These are phyloP conservation scores for Paecilomyces sp. DNA, from an alignment of 2,329 filamentous ascomycete species.

Conservation along the genomic window DNA sequence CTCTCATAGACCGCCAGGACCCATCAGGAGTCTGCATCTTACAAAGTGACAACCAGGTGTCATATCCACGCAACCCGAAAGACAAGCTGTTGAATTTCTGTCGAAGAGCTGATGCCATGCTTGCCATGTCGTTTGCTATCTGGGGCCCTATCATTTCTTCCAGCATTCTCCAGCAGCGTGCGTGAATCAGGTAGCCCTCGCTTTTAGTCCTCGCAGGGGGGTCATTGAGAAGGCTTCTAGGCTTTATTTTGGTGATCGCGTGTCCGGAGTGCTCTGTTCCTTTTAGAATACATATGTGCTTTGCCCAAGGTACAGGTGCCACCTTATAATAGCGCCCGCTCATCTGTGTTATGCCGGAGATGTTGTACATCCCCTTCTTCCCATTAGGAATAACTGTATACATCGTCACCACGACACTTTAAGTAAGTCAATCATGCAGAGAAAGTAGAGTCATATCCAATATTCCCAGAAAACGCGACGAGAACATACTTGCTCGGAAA, in stretches of 20 bases:
- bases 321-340: not conserved
- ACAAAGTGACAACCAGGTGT: not conserved
- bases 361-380: not conserved
- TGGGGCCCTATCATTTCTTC: not conserved
- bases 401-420: too few species aligned
- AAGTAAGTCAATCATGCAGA: too few species aligned
- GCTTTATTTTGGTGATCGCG: not conserved
- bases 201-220: not conserved
- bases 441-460: too few species aligned
- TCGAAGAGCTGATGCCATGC: not conserved
- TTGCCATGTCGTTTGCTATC: not conserved
- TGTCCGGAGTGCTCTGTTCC: too few species aligned
- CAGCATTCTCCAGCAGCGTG: not conserved
- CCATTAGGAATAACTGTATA: too few species aligned
- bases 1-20: not conserved
- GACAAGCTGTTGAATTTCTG: not conserved
- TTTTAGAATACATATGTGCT: not conserved
- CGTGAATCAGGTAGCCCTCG: not conserved
- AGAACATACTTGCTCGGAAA: not conserved
- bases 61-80: not conserved
- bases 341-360: not conserved
- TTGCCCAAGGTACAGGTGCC: not conserved
- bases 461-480: too few species aligned
- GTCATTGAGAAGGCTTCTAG: not conserved
- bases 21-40: not conserved